Conservation (phyloP, 2,329 filamentous ascomycete species). For the Elsinoe batatas region DNA sequence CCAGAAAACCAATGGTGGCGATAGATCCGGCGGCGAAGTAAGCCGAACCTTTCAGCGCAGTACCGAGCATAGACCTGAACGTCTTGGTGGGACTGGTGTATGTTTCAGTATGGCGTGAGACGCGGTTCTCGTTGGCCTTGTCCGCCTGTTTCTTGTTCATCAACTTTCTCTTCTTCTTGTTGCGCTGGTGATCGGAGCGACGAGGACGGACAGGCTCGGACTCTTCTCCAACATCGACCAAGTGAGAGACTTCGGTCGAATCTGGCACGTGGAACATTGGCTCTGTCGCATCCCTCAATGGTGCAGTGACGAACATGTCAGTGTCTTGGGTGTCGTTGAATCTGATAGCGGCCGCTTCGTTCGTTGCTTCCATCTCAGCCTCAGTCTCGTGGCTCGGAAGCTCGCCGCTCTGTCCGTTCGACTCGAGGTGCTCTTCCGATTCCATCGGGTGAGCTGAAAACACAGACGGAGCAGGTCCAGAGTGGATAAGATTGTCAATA, state of each 20-base stretch:
- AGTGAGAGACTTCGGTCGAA: neutral
- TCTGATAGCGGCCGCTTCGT: no score
- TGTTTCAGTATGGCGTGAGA: neutral
- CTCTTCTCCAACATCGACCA: neutral
- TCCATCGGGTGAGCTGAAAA: neutral
- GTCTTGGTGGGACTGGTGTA: neutral
- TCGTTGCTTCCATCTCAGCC: no score
- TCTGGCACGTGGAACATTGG: neutral
- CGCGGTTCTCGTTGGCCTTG: neutral
- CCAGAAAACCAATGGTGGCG: conserved; percentile 10
- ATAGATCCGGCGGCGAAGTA: conserved; percentile 1
- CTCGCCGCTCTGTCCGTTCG: no score
- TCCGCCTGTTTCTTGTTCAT: neutral
- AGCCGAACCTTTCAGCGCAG: neutral
- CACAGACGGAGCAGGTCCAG: neutral
- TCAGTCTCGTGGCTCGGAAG: no score
- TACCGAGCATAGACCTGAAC: conserved; percentile 1
- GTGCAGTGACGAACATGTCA: neutral
- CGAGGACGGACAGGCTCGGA: conserved; percentile 1
- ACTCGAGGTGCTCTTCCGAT: no score
- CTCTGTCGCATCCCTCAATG: neutral
- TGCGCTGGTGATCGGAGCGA: neutral
- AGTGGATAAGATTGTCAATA: neutral
- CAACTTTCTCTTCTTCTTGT: conserved; percentile 4
- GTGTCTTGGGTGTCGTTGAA: neutral